Percentiles rank a stretch among this genome's conserved stretches.
Conservation (phyloP, 768 basidiomycete genomes). For the Tricholoma bakamatsutake region DNA sequence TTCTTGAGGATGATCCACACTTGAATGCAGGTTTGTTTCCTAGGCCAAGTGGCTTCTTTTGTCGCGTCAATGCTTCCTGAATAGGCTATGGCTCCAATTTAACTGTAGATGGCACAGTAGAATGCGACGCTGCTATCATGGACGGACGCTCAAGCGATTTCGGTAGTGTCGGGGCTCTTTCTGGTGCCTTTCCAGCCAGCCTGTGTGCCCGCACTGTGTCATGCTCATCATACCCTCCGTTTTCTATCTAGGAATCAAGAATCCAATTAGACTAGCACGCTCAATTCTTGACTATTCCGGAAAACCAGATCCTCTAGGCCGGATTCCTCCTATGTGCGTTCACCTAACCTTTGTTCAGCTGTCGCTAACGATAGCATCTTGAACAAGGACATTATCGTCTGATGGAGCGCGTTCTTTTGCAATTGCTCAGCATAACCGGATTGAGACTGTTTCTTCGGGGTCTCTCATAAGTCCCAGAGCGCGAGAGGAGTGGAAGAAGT, state of each 20-base stretch:
- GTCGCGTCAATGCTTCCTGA: neutral
- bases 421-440: slow-evolving; percentile 5
- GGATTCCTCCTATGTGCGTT: slow-evolving; percentile 65
- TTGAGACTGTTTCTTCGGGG: slow-evolving; percentile 35
- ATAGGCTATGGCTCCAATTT: slow-evolving; percentile 75
- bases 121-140: slow-evolving; percentile 82
- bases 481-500: slow-evolving; percentile 48
- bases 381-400: slow-evolving; percentile 50
- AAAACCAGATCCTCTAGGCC: slow-evolving; percentile 44
- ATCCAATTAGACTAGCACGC: slow-evolving; percentile 61
- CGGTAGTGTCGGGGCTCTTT: slow-evolving; percentile 69
- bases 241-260: slow-evolving; percentile 49
- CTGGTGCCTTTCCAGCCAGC: slow-evolving; percentile 35
- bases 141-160: slow-evolving; percentile 37
- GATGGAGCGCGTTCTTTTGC: slow-evolving; percentile 60
- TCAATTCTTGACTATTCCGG: slow-evolving; percentile 50
- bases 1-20: slow-evolving; percentile 59
- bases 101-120: slow-evolving; percentile 66
- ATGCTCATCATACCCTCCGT: neutral
- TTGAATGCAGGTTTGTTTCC: slow-evolving; percentile 60
- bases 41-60: neutral
- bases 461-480: slow-evolving; percentile 47
- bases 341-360: neutral
- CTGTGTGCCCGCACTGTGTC: neutral
- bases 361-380: neutral